Conservation (phyloP, 208 protist genomes). For the Sergeia podlipaevii region DNA sequence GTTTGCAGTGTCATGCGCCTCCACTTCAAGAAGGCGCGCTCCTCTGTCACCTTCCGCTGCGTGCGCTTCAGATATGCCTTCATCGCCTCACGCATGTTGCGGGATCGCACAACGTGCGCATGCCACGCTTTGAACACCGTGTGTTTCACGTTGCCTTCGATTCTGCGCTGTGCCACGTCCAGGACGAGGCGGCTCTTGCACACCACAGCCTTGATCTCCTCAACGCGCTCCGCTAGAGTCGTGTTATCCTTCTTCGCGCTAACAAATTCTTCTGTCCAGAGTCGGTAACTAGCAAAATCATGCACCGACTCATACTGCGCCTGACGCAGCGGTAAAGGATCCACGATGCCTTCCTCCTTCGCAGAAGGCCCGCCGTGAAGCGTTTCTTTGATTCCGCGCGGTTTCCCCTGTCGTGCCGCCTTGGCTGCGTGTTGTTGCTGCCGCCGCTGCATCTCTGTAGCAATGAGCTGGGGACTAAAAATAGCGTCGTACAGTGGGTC, state of each 20-base stretch:
- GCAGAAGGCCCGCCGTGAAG: neutral
- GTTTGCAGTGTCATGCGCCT: constrained; percentile 45
- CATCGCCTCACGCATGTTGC: constrained; percentile 22
- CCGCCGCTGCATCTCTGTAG: constrained; percentile 1
- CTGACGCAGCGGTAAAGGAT: constrained; percentile 14
- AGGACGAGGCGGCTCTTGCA: constrained; percentile 46
- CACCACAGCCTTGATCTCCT: constrained; percentile 36
- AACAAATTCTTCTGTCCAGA: constrained; percentile 66
- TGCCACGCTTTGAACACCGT: constrained; percentile 52
- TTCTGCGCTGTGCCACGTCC: constrained; percentile 33
- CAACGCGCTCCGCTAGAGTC: constrained; percentile 24
- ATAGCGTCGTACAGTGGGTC: constrained; percentile 66
- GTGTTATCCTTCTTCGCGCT: constrained; percentile 25
- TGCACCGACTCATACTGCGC: constrained; percentile 24
- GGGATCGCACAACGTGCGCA: constrained; percentile 19
- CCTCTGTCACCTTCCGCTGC: constrained; percentile 26
- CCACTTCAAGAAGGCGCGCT: constrained; percentile 69
- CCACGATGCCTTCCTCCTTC: constrained; percentile 2
- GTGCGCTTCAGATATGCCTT: constrained; percentile 29
- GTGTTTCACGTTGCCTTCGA: constrained; percentile 21
- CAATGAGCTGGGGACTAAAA: constrained; percentile 49
- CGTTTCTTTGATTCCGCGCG: neutral
- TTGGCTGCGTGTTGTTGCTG: constrained; percentile 6
- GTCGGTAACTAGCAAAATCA: constrained; percentile 47
- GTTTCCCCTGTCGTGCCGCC: neutral